Conservation (phyloP, 2,329 filamentous ascomycete species). For the Sporothrix curviconia region DNA sequence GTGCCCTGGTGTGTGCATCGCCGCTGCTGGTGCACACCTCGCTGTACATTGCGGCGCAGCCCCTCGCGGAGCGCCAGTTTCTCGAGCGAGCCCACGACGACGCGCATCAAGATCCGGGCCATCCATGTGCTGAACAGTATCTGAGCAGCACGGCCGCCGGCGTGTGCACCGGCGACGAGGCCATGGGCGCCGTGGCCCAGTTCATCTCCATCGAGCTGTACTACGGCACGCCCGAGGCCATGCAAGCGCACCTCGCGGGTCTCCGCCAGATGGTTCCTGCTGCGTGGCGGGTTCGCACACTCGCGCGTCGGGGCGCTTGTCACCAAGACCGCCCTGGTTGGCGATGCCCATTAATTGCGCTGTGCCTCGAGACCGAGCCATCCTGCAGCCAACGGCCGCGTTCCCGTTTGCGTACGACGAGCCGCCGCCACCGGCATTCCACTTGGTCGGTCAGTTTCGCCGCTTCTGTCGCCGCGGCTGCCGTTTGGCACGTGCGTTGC, state of each 20-base stretch:
- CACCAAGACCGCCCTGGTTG: slow-evolving; percentile 41
- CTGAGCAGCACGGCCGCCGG: slow-evolving; percentile 26
- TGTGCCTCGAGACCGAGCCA: slow-evolving; percentile 37
- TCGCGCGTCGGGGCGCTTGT: slow-evolving; percentile 41
- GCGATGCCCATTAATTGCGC: slow-evolving; percentile 40
- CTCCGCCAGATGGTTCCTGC: slow-evolving; percentile 41
- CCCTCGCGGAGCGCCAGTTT: slow-evolving; percentile 38
- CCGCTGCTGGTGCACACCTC: slow-evolving; percentile 39
- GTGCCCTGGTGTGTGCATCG: slow-evolving; percentile 39
- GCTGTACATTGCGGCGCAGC: slow-evolving; percentile 41
- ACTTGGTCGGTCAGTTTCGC: slow-evolving; percentile 40
- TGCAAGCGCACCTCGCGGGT: slow-evolving; percentile 40
- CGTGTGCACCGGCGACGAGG: slow-evolving; percentile 31
- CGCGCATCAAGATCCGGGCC: slow-evolving; percentile 34
- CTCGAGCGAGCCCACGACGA: slow-evolving; percentile 34
- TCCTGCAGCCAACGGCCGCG: slow-evolving; percentile 27
- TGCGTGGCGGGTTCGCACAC: slow-evolving; percentile 40
- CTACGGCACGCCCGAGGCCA: slow-evolving; percentile 38
- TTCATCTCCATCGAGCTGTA: slow-evolving; percentile 43
- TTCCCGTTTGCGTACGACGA: slow-evolving; percentile 34
- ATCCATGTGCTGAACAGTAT: slow-evolving; percentile 38
- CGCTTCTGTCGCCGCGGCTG: slow-evolving; percentile 36
- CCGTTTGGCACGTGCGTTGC: slow-evolving; percentile 35
- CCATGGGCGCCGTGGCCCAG: slow-evolving; percentile 39
- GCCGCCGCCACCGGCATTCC: slow-evolving; percentile 30